Conservation (phyloP, 2,329 filamentous ascomycete genomes). For the Pseudogymnoascus pannorum region DNA sequence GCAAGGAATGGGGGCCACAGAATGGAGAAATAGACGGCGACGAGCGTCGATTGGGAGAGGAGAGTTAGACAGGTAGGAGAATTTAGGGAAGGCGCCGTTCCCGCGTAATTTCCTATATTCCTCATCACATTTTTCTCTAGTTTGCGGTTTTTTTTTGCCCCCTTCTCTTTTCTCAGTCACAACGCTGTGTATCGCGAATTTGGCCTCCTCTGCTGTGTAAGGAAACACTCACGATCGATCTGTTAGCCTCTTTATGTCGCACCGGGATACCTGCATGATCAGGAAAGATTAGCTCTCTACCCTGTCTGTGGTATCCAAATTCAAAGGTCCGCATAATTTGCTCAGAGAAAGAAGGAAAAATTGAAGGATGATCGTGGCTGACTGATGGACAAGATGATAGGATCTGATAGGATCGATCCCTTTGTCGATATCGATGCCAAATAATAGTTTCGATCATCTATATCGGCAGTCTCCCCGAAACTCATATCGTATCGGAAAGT, state of each 20-base stretch:
- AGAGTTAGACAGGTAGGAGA: neutral
- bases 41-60: neutral
- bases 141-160: neutral
- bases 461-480: neutral
- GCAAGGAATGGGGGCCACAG: neutral
- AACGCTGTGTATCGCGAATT: neutral
- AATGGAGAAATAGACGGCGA: neutral
- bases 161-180: neutral
- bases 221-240: slow-evolving; percentile 2
- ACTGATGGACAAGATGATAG: neutral
- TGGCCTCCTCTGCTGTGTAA: neutral
- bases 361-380: neutral
- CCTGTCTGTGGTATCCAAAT: neutral
- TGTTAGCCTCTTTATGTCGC: neutral
- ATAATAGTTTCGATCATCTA: neutral
- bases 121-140: neutral
- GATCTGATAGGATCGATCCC: neutral
- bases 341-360: neutral
- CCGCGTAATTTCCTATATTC: neutral
- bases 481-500: neutral
- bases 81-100: neutral
- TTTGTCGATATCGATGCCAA: neutral
- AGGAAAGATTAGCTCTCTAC: slow-evolving; percentile 1
- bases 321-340: neutral
- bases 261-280: neutral